Percentiles rank a stretch among this genome's conserved stretches.
These are phyloP conservation scores for Triticum monococcum DNA, from an alignment of 176 grass and related monocot species.

Conservation along the genomic window DNA sequence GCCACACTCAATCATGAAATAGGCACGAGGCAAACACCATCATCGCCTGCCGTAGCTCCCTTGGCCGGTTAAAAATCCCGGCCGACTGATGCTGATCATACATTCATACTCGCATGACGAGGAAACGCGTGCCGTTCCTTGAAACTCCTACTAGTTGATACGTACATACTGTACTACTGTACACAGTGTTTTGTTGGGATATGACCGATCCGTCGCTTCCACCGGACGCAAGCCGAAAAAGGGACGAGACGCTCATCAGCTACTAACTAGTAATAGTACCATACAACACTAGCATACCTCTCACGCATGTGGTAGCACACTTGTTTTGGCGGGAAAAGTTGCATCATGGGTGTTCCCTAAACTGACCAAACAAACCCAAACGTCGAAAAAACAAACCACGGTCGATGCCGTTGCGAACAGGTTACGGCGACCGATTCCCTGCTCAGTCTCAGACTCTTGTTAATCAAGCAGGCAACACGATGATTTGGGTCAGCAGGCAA, in stretches of 20 bases:
- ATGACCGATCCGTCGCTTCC: constrained; percentile 24
- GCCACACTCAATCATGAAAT: background rate
- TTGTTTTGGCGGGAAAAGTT: background rate
- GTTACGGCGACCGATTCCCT: background rate
- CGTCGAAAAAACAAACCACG: background rate
- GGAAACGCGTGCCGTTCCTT: background rate
- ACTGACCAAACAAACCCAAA: background rate
- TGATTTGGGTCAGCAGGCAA: background rate
- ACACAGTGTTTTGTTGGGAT: background rate
- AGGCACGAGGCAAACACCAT: background rate
- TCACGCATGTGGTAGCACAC: background rate
- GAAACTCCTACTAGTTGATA: background rate
- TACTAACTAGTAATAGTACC: background rate
- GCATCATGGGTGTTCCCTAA: background rate
- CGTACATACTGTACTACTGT: too few relatives aligned
- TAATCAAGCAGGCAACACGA: background rate
- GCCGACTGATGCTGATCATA: background rate
- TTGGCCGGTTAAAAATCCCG: background rate
- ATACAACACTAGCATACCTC: background rate
- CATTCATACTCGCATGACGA: background rate
- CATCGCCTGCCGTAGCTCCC: background rate
- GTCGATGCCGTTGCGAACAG: background rate
- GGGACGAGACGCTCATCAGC: constrained; percentile 21
- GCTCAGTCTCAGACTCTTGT: background rate
- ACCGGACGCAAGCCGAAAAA: constrained; percentile 38